A percentile compares a stretch with the other conserved stretches of the same genome.
Conservation (phyloP, 305 asterid genomes). For the Coffea humblotiana region DNA sequence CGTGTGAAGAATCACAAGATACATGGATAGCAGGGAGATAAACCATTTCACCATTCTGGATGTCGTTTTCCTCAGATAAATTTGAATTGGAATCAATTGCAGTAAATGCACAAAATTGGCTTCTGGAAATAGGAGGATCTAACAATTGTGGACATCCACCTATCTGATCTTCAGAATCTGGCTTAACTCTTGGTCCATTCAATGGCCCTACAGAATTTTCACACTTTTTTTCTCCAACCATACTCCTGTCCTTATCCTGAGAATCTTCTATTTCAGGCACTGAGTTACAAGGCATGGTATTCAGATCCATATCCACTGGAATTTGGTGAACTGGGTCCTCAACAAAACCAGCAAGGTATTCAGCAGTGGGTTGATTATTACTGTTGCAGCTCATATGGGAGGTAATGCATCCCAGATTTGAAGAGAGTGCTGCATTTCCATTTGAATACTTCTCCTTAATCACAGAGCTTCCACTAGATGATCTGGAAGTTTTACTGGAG, state of each 20-base stretch:
- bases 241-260: slow-evolving; percentile 21
- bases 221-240: slow-evolving; percentile 18
- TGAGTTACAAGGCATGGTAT: slow-evolving; percentile 38
- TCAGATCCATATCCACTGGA: slow-evolving; percentile 40
- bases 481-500: slow-evolving; percentile 15
- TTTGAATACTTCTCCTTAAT: slow-evolving; percentile 10
- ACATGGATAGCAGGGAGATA: background rate
- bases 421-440: slow-evolving; percentile 13
- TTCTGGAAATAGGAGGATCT: background rate
- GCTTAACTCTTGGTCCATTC: background rate
- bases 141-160: background rate
- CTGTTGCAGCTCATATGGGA: slow-evolving; percentile 16
- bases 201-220: slow-evolving; percentile 5
- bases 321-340: slow-evolving; percentile 27
- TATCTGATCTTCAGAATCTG: background rate
- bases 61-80: slow-evolving; percentile 6
- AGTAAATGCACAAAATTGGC: slow-evolving; percentile 16
- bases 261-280: slow-evolving; percentile 26
- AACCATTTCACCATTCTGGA: slow-evolving; percentile 1
- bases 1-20: slow-evolving; percentile 1
- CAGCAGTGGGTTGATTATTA: slow-evolving; percentile 17
- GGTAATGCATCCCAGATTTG: slow-evolving; percentile 22
- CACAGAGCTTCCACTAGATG: slow-evolving; percentile 16
- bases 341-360: slow-evolving; percentile 21
- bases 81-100: slow-evolving; percentile 7